Conservation (phyloP, 169 alveolate species). For the Plasmodium gaboni region DNA sequence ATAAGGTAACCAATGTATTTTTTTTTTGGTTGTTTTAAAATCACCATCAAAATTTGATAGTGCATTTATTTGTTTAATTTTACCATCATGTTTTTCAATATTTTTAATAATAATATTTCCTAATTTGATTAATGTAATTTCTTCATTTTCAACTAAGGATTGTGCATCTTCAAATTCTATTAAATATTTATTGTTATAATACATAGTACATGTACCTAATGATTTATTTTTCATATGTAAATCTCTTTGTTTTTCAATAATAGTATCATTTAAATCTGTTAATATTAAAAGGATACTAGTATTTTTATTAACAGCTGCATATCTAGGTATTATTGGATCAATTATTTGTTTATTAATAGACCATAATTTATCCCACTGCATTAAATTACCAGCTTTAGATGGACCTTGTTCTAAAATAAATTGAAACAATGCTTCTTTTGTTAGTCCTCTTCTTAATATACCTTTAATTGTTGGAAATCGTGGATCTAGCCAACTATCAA, state of each 20-base stretch:
- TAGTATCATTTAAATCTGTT: conserved; percentile 67
- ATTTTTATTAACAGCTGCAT: conserved; percentile 90
- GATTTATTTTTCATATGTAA: conserved; percentile 95
- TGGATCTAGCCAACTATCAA: conserved; percentile 98
- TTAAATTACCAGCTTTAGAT: conserved; percentile 95
- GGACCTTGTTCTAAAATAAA: conserved; percentile 98
- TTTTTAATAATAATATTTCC: conserved; percentile 91
- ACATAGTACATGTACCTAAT: conserved; percentile 91
- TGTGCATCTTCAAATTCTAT: conserved; percentile 95
- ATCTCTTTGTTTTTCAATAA: conserved; percentile 85
- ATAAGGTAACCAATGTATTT: conserved; percentile 92
- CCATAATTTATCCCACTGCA: conserved; percentile 99
- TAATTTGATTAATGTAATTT: conserved; percentile 97
- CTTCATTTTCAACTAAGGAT: conserved; percentile 92
- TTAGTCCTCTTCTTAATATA: conserved; percentile 97
- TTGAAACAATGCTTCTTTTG: conserved; percentile 96
- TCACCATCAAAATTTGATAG: conserved; percentile 91
- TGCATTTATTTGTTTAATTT: conserved; percentile 82
- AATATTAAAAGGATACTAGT: conserved; percentile 76
- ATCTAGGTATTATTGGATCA: conserved; percentile 96
- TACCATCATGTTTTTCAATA: conserved; percentile 75
- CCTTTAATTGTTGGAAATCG: conserved; percentile 99
- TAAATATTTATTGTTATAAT: conserved; percentile 83
- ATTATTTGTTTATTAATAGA: conserved; percentile 95
- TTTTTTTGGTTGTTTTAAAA: conserved; percentile 95